Conservation (phyloP, 2,329 filamentous ascomycete species). For the Lecanicillium sp. region DNA sequence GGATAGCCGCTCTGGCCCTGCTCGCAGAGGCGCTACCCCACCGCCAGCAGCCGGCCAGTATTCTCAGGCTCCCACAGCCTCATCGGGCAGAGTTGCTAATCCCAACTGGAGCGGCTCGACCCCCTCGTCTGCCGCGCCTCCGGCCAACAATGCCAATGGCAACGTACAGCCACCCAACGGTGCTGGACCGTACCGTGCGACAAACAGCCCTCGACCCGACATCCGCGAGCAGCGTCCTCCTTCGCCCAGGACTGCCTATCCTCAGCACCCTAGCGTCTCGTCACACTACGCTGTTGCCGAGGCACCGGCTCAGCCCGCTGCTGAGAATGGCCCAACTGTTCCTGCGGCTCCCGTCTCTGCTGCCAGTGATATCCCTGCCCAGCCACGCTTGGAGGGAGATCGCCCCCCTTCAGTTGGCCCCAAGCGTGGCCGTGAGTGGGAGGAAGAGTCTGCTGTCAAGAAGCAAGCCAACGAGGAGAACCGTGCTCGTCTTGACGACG, state of each 20-base stretch:
- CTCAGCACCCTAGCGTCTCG: constrained; percentile 56
- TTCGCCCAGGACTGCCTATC: constrained; percentile 85
- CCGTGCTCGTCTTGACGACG: constrained; percentile 77
- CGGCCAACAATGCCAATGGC: constrained; percentile 27
- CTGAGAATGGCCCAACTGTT: constrained; percentile 32
- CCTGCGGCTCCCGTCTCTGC: constrained; percentile 43
- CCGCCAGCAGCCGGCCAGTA: constrained; percentile 34
- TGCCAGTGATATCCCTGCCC: constrained; percentile 59
- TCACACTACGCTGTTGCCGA: constrained; percentile 61
- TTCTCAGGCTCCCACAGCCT: constrained; percentile 41
- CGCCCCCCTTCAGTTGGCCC: constrained; percentile 71
- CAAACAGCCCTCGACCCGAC: constrained; percentile 75
- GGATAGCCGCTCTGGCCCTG: constrained; percentile 2
- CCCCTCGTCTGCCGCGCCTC: constrained; percentile 30
- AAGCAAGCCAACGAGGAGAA: constrained; percentile 86
- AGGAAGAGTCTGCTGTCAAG: constrained; percentile 70
- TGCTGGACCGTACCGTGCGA: constrained; percentile 62
- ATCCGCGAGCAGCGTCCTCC: constrained; percentile 65
- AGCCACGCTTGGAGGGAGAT: constrained; percentile 52
- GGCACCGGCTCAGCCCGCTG: constrained; percentile 45
- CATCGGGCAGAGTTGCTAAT: constrained; percentile 49
- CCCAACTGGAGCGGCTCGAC: constrained; percentile 50
- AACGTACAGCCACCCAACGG: constrained; percentile 33
- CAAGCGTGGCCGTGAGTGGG: constrained; percentile 90
- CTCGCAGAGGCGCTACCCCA: constrained; percentile 13